phyloP scores from a whole-genome alignment of 2,329 filamentous ascomycete genomes.

The Clonostachys rhizophaga region DNA sequence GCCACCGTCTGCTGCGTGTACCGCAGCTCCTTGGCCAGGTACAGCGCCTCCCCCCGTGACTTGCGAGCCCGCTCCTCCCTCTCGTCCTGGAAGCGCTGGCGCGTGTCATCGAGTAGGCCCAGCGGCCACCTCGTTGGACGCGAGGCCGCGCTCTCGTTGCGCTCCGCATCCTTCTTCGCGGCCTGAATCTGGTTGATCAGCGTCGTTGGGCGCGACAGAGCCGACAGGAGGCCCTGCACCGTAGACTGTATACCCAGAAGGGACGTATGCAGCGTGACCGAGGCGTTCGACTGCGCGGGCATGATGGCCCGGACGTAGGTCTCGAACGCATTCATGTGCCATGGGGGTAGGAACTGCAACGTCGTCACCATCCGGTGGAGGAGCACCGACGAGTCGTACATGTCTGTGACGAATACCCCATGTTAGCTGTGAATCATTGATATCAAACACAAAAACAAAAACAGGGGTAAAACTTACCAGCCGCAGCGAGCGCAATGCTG shows the following conservation, averaged over 20 bases:
- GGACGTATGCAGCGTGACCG: slow-evolving; percentile 67
- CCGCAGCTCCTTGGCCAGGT: slow-evolving; percentile 74
- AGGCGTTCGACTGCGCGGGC: slow-evolving; percentile 69
- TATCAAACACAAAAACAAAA: neutral
- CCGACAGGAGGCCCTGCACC: slow-evolving; percentile 73
- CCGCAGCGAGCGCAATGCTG: slow-evolving; percentile 59
- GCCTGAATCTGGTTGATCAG: slow-evolving; percentile 74
- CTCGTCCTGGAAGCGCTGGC: slow-evolving; percentile 77
- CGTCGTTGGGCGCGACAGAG: slow-evolving; percentile 73
- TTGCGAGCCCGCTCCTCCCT: slow-evolving; percentile 75
- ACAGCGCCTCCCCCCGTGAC: slow-evolving; percentile 64
- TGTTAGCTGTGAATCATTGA: neutral
- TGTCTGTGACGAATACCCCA: slow-evolving; percentile 39
- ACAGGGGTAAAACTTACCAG: slow-evolving; percentile 38
- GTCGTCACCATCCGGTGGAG: slow-evolving; percentile 47
- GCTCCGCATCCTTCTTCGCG: slow-evolving; percentile 71
- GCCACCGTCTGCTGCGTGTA: slow-evolving; percentile 95
- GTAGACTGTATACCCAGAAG: slow-evolving; percentile 80
- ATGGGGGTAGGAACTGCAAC: slow-evolving; percentile 61
- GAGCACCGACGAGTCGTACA: slow-evolving; percentile 60
- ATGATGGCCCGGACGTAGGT: slow-evolving; percentile 63
- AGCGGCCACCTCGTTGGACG: slow-evolving; percentile 77
- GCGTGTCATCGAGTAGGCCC: slow-evolving; percentile 79
- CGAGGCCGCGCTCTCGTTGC: slow-evolving; percentile 69
- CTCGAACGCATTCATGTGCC: slow-evolving; percentile 67